phyloP scores from a whole-genome alignment of 768 basidiomycete genomes.

The Trametes villosa region DNA sequence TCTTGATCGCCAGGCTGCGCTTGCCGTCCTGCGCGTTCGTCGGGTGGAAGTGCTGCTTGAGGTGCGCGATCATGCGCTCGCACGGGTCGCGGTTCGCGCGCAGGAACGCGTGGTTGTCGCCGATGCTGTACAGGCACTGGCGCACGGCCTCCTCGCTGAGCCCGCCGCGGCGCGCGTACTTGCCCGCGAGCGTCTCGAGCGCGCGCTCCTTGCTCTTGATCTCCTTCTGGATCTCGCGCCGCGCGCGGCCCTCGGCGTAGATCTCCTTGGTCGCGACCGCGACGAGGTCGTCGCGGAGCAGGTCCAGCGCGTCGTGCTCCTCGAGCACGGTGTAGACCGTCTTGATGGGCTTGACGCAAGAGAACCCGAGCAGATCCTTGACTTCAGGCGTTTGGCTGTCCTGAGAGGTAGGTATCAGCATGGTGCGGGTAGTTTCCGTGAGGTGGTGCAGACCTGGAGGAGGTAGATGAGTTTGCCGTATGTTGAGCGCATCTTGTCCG shows the following conservation, averaged over 20 bases:
- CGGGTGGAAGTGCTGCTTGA: conserved; percentile 80
- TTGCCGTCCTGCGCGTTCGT: conserved; percentile 67
- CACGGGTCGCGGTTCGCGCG: conserved; percentile 88
- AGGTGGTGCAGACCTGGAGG: conserved; percentile 60
- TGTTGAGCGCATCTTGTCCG: conserved; percentile 88
- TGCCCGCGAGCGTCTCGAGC: conserved; percentile 71
- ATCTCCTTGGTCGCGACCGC: conserved; percentile 83
- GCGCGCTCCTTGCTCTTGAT: conserved; percentile 86
- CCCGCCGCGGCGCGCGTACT: conserved; percentile 60
- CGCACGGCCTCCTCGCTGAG: conserved; percentile 69
- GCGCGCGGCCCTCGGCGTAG: conserved; percentile 66
- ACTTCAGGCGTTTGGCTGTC: conserved; percentile 88
- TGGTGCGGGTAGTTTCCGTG: too few species aligned
- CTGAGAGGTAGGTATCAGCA: conserved; percentile 41
- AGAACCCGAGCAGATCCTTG: conserved; percentile 77
- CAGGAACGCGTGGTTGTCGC: conserved; percentile 89
- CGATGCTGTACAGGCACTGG: conserved; percentile 86
- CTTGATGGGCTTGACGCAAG: conserved; percentile 76
- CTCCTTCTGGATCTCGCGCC: conserved; percentile 82
- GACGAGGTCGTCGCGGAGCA: conserved; percentile 79
- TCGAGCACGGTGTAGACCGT: conserved; percentile 75
- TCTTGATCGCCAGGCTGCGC: conserved; percentile 76
- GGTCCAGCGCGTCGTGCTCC: conserved; percentile 60
- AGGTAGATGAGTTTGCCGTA: conserved; percentile 88
- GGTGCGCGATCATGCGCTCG: conserved; percentile 77